Evolutionary conservation across 805 yeast genomes (phyloP), one percentile per base, ranked within the genome.

Genomic region (Saccharomycopsis malanga): DNA sequence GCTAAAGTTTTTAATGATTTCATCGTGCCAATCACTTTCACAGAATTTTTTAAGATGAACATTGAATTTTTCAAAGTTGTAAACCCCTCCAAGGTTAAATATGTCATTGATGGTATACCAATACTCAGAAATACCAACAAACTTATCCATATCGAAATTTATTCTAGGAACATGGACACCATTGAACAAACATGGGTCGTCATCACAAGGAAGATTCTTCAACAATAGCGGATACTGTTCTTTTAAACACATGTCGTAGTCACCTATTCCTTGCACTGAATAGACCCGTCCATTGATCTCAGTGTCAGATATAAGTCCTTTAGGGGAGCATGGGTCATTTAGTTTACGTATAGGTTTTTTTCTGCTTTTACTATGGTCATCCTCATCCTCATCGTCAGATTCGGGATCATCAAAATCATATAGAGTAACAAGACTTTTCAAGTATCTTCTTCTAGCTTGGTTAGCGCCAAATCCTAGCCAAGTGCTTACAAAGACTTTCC

Each of bases 381-480:
- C 44, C 3, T 45, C 46, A 25, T 40, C 40, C 9, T 45, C 44
- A 12, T 35, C 45, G 4, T 42, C 42, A n/a, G 18, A 39, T n/a
- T 45, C 46, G 25, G 32, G 34, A 10, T 45, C 44, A 22, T 54
- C 58, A 56, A 75, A 76, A 38, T 72, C 67, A 51, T 67, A 68
- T 21, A 76, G 57, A 3, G 71, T 58, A 14, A 83, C 70, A 45
- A 84, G 60, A 41, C 76, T 79, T 30, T 69, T 69, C 39, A 87
- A 65, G 60, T 83, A 85, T 52, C 98, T 68, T 46, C 69, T 72
- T 36, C 95, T 70, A 7, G 98, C 97, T 60, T 91, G 87, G 57
- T 93, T 93, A 2, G 98, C 98, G 10, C 98, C 98, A 65, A 87
- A 93, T 0, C 98, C 98, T 9, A 93, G 71, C 98, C 98, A 93